Conservation (phyloP, 768 basidiomycete genomes). For the Mycena latifolia region DNA sequence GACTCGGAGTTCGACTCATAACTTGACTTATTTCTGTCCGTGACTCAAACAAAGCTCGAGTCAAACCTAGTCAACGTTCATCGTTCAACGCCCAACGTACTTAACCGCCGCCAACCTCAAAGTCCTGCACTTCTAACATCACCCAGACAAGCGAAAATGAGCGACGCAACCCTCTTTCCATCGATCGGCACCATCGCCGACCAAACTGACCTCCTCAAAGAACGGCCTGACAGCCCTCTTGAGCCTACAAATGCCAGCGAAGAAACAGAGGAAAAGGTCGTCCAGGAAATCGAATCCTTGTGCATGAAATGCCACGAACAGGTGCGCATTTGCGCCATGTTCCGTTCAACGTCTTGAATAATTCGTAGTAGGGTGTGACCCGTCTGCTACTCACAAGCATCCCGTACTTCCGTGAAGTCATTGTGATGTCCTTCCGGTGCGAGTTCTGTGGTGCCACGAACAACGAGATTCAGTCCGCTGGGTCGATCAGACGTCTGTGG, state of each 20-base stretch:
- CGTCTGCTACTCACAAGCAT: constrained; percentile 92
- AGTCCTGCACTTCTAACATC: neutral
- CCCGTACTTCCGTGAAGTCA: constrained; percentile 94
- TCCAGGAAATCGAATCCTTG: constrained; percentile 89
- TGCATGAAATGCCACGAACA: constrained; percentile 96
- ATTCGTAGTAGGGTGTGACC: constrained; percentile 79
- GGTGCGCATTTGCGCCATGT: constrained; percentile 57
- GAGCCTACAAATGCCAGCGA: constrained; percentile 65
- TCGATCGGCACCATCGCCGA: constrained; percentile 65
- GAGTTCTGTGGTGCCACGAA: constrained; percentile 91
- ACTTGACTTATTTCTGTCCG: neutral
- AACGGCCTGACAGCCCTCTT: constrained; percentile 48
- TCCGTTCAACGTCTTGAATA: constrained; percentile 35
- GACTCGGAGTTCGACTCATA: too few species aligned
- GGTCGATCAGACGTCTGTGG: constrained; percentile 81
- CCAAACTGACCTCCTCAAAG: constrained; percentile 53
- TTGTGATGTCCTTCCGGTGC: constrained; percentile 97
- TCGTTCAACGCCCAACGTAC: neutral
- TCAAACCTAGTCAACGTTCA: neutral
- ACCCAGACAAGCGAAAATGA: constrained; percentile 32
- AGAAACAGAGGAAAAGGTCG: constrained; percentile 71
- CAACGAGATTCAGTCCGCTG: constrained; percentile 95
- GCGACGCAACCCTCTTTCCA: constrained; percentile 58
- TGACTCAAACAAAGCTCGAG: neutral
- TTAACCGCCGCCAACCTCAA: neutral